Evolutionary conservation across 768 basidiomycete species (phyloP).

Genomic region (Amylocystis lapponica): DNA sequence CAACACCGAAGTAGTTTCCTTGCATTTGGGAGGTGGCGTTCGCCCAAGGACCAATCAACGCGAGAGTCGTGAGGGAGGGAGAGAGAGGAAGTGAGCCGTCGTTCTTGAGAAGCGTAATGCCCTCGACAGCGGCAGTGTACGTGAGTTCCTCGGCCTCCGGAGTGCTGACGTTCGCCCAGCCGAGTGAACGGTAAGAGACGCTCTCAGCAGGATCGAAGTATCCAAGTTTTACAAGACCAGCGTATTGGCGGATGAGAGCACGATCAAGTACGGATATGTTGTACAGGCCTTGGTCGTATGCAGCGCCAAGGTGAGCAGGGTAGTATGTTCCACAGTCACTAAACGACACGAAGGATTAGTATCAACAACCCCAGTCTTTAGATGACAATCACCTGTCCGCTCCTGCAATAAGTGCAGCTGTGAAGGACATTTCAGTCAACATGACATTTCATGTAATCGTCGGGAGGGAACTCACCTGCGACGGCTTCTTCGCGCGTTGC

Average conservation of each 20-base stretch:
- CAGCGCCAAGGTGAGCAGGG: constrained; percentile 37
- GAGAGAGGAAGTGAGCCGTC: constrained; percentile 52
- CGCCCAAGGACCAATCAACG: constrained; percentile 54
- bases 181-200: constrained; percentile 47
- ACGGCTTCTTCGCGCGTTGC: constrained; percentile 39
- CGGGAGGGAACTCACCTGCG: constrained; percentile 40
- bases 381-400: no score
- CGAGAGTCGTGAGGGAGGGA: constrained; percentile 39
- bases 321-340: constrained; percentile 50
- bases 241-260: constrained; percentile 42
- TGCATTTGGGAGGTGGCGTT: constrained; percentile 53
- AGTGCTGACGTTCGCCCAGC: constrained; percentile 44
- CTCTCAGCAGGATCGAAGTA: constrained; percentile 47
- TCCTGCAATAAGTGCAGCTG: no score
- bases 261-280: constrained; percentile 37
- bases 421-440: neutral
- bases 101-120: constrained; percentile 59
- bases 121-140: constrained; percentile 45
- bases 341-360: constrained; percentile 49
- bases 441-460: neutral
- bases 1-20: constrained; percentile 50
- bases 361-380: no score
- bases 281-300: constrained; percentile 43
- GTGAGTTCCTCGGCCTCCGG: constrained; percentile 43
- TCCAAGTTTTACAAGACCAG: constrained; percentile 50